A percentile compares a stretch with the other conserved stretches of the same genome.
Evolutionary conservation across 2,329 filamentous ascomycete genomes (phyloP).

Genomic region (Penicillium verrucosum): DNA sequence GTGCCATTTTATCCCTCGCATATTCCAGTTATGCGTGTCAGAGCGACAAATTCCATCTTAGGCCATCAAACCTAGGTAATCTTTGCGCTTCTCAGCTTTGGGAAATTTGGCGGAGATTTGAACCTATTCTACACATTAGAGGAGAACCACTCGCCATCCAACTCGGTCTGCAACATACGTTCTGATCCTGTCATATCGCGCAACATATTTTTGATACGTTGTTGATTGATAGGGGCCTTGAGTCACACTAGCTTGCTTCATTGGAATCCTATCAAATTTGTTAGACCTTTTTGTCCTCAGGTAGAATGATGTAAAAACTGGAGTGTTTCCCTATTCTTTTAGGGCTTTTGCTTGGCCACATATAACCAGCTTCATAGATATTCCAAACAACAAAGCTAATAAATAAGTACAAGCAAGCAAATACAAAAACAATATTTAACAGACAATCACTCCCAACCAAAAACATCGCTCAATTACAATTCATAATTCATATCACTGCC

Average conservation of each 20-base stretch:
- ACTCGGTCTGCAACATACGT: not conserved
- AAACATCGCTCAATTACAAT: not conserved
- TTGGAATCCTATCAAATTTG: constrained; percentile 5
- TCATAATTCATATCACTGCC: constrained; percentile 28
- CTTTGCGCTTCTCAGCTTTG: not conserved
- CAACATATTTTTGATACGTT: not conserved
- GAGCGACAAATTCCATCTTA: not conserved
- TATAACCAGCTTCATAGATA: not conserved
- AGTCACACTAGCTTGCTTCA: constrained; percentile 3
- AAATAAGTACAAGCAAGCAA: not conserved
- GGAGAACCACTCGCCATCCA: not conserved
- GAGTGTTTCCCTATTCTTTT: not conserved
- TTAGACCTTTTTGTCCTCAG: not conserved
- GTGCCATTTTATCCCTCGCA: not conserved
- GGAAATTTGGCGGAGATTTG: not conserved
- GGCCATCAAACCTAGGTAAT: not conserved
- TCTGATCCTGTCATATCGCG: not conserved
- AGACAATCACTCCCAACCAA: not conserved
- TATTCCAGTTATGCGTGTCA: not conserved
- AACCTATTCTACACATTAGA: not conserved
- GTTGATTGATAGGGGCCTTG: not conserved
- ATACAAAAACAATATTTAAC: constrained; percentile 2
- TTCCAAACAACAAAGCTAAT: not conserved
- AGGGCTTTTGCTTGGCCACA: not conserved
- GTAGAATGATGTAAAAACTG: not conserved